Percentiles rank a stretch among this genome's conserved stretches.
Evolutionary conservation across 2,329 filamentous ascomycete species (phyloP).

Genomic region (Chaetomium sp.): DNA sequence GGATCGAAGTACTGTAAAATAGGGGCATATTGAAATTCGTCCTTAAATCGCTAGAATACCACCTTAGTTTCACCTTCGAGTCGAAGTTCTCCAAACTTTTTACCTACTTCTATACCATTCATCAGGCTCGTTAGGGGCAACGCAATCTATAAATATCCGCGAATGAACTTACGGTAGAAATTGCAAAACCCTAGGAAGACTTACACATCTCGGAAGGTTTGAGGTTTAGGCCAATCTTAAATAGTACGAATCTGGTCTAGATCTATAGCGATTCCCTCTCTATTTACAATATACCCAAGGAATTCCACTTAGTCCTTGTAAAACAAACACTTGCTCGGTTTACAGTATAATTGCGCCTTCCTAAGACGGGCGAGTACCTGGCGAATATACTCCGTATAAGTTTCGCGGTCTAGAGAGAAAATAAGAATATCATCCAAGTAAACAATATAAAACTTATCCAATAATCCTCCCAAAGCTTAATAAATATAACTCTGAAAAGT

Average conservation of each 20-base stretch:
- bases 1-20: background rate
- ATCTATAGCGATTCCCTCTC: conserved; percentile 1
- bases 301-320: background rate
- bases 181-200: conserved; percentile 6
- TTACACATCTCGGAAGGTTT: conserved; percentile 1
- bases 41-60: background rate
- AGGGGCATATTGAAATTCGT: background rate
- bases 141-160: background rate
- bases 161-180: background rate
- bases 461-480: background rate
- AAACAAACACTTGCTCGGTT: conserved; percentile 2
- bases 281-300: background rate
- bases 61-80: background rate
- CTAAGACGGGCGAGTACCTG: background rate
- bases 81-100: background rate
- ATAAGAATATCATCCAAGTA: conserved; percentile 8
- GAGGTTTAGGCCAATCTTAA: background rate
- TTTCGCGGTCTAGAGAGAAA: background rate
- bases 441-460: conserved; percentile 1
- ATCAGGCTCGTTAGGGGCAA: background rate
- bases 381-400: background rate
- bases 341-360: background rate
- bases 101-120: background rate
- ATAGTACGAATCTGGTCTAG: background rate
- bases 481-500: conserved; percentile 12